Evolutionary conservation across 1,284 basidiomycete species (phyloP).

Genomic region (Neonothopanus nambi): DNA sequence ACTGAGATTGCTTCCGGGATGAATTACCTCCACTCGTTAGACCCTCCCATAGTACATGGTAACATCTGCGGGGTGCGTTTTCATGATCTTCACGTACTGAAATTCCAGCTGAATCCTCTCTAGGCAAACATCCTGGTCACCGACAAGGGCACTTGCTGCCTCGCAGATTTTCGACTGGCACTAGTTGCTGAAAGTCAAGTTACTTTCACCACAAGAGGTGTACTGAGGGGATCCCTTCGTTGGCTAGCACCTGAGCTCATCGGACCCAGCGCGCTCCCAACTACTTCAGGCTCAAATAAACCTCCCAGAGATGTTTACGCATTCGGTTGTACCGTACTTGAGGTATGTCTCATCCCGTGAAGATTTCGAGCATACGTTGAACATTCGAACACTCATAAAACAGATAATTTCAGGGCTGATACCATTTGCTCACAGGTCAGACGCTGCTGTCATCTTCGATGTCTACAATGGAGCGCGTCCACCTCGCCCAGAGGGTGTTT

Average conservation of each 20-base stretch:
- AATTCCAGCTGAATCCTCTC: background rate
- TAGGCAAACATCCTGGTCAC: constrained; percentile 14
- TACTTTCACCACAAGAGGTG: background rate
- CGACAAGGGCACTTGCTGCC: background rate
- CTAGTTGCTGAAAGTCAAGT: constrained; percentile 1
- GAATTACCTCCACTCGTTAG: constrained; percentile 10
- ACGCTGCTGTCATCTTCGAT: constrained; percentile 3
- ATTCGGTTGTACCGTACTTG: constrained; percentile 15
- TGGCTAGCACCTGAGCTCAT: constrained; percentile 15
- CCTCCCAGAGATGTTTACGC: constrained; percentile 14
- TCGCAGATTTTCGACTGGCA: constrained; percentile 13
- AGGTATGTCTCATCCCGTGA: constrained; percentile 10
- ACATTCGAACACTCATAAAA: background rate
- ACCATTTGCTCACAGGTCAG: constrained; percentile 6
- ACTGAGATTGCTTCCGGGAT: constrained; percentile 10
- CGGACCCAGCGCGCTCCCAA: constrained; percentile 1
- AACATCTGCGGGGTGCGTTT: constrained; percentile 14
- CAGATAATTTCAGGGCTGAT: constrained; percentile 6
- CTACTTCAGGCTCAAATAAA: background rate
- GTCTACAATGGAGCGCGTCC: constrained; percentile 4
- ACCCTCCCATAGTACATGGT: constrained; percentile 9
- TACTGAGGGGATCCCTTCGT: constrained; percentile 3
- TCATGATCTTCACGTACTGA: background rate
- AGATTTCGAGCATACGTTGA: background rate
- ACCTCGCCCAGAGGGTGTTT: background rate